Evolutionary conservation across 129 eudicot genomes (phyloP), one percentile per base, ranked within the genome.

Genomic region (Mikania micrantha): DNA sequence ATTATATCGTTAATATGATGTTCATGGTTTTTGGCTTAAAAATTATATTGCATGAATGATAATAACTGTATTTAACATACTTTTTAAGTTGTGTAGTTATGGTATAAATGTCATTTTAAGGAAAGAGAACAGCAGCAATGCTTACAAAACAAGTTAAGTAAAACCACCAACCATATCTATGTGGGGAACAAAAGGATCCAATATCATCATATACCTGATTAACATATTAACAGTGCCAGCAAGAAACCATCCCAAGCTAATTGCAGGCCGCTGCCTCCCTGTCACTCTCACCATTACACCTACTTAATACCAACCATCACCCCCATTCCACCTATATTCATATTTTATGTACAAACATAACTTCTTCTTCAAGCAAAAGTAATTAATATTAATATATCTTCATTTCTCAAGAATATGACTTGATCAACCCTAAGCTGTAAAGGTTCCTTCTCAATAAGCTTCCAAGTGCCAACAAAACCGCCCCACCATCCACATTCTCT

Each of bases 361-460:
- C 70, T n/a, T 41, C 56, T 25, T 64, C 54, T 64, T 40, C 24
- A 77, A 77, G 80, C 78, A 49, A 73, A 70, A 32, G 36, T 32
- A 32, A 32, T 4, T 1, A 29, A 56, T 77, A n/a, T n/a, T n/a
- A n/a, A n/a, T n/a, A n/a, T n/a, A n/a, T 28, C 72, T 56, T 57
- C 12, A 24, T 59, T 81, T 17, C 54, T 47, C 70, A 91, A 44
- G 97, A 87, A 81, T 73, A 84, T 36, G 95, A 85, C 69, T 65
- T 91, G 50, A 91, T 85, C 75, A 85, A 39, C 19, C 98, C 96
- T 77, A 91, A 82, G 64, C 80, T 79, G 85, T 80, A 85, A 12
- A 91, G 90, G 80, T 88, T 91, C 96, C 75, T 88, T 71, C 79
- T 85, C 62, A 91, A 87, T 35, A 91, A 27, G 87, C 87, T 91